These are phyloP conservation scores for Caulochytrium protostelioides DNA, from an alignment of 371 early-diverging fungal genomes.

Conservation along the genomic window DNA sequence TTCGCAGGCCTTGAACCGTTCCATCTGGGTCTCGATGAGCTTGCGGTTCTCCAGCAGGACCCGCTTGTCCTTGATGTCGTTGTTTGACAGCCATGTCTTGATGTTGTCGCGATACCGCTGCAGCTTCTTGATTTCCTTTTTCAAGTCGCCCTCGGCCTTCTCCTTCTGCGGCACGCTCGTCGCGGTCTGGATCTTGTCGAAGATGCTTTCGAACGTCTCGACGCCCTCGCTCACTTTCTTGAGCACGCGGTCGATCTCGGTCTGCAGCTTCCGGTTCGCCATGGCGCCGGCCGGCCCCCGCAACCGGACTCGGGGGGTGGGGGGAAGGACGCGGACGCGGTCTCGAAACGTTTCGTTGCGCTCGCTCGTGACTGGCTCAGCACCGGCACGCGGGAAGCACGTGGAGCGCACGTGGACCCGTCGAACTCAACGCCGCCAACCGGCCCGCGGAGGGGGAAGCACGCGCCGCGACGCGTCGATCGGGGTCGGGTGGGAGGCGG, in stretches of 20 bases:
- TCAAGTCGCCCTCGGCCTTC: slow-evolving; percentile 82
- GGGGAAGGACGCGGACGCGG: too few relatives aligned
- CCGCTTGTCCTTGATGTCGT: slow-evolving; percentile 89
- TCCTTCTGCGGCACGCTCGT: slow-evolving; percentile 73
- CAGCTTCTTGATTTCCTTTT: slow-evolving; percentile 95
- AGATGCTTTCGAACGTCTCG: slow-evolving; percentile 70
- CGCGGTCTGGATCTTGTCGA: slow-evolving; percentile 65
- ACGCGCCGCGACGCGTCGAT: too few relatives aligned
- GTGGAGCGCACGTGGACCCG: too few relatives aligned
- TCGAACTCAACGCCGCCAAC: too few relatives aligned
- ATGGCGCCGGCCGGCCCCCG: slow-evolving; percentile 3
- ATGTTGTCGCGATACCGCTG: slow-evolving; percentile 89
- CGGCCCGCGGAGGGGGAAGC: too few relatives aligned
- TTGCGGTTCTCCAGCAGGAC: slow-evolving; percentile 66
- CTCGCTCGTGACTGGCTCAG: too few relatives aligned
- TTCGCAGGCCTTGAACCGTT: slow-evolving; percentile 86
- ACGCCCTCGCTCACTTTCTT: slow-evolving; percentile 92
- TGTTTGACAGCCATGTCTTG: slow-evolving; percentile 76
- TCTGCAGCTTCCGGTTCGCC: slow-evolving; percentile 16
- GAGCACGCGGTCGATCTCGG: slow-evolving; percentile 79
- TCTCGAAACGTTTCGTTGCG: too few relatives aligned
- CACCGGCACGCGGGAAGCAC: too few relatives aligned
- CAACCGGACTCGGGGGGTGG: background rate
- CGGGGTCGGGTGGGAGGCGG: too few relatives aligned
- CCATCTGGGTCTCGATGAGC: slow-evolving; percentile 94